Percentiles rank a stretch among this genome's conserved stretches.
Conservation (phyloP, 345 rosid genomes). For the Rhodomyrtus tomentosa region DNA sequence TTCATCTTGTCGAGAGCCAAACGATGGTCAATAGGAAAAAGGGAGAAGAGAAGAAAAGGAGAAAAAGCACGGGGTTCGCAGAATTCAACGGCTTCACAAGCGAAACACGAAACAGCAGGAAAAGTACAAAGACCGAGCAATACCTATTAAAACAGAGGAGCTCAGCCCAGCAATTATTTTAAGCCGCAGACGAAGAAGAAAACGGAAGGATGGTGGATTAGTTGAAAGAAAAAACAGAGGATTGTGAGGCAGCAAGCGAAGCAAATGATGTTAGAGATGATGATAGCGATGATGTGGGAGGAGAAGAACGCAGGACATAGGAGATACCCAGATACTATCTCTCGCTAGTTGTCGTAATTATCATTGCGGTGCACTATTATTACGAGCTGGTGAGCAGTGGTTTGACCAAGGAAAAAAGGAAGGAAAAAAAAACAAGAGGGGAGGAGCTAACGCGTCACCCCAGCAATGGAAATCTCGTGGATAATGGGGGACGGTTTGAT, state of each 20-base stretch:
- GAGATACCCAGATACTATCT: neutral
- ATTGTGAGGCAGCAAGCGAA: neutral
- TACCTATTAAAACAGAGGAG: neutral
- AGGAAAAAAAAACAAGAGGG: no score
- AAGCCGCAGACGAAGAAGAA: neutral
- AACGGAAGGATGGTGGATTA: neutral
- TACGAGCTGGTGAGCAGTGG: neutral
- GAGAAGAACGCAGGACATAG: neutral
- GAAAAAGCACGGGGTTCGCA: neutral
- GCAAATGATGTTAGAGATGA: neutral
- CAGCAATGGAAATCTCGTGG: neutral
- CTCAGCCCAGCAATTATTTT: neutral
- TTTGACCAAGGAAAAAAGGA: neutral
- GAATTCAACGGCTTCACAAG: neutral
- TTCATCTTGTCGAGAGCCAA: neutral
- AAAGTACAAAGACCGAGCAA: neutral
- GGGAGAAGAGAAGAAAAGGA: neutral
- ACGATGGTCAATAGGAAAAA: neutral
- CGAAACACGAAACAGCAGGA: neutral
- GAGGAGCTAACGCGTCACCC: neutral
- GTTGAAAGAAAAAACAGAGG: neutral
- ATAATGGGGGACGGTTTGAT: neutral
- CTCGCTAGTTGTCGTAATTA: neutral
- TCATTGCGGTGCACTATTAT: neutral
- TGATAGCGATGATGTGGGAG: neutral